Evolutionary conservation across 202 grass and related monocot species (phyloP), one percentile per base, ranked within the genome.

Genomic region (Hordeum pubiflorum): DNA sequence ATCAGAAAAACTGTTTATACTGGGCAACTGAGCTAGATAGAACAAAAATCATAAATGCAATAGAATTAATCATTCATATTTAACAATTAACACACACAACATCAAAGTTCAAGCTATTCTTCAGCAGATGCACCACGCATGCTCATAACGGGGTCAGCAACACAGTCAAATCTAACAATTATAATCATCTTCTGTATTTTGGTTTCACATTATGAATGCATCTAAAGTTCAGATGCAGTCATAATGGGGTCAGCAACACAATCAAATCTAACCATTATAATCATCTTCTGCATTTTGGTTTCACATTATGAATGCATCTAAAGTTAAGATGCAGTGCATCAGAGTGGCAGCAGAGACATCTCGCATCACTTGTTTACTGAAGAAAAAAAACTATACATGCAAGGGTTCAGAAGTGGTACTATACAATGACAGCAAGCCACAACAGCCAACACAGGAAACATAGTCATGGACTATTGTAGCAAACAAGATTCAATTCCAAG

Each of bases 401-500:
- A 71, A 55, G 4, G 31, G 24, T 82, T 24, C 15, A 59, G 58
- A 63, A 66, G 13, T 66, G 18, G 8, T 26, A 18, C 14, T 71
- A 61, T 24, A 85, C 14, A 55, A 62, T 82, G 9, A 22, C 62
- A 79, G 63, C 43, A 79, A 13, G 20, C 22, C 24, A 46, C 40
- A 74, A 44, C 50, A 72, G 26, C 15, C 12, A 15, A 66, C 56
- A 4, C 24, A 69, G 60, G 48, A 89, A 48, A 27, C 38, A 61
- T 23, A 86, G 23, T 80, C 5, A 27, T 75, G 41, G 32, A 92
- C 40, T 10, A 86, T 14, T 58, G 29, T 60, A 73, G 39, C 20
- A 80, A 77, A 88, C 46, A 84, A 74, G 4, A 88, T 75, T 56
- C 1, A 12, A 41, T 20, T 21, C 48, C 4, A 77, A 72, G 10